Base-by-base conservation (phyloP, 1,284 basidiomycete species). In the Malassezia japonica region DNA sequence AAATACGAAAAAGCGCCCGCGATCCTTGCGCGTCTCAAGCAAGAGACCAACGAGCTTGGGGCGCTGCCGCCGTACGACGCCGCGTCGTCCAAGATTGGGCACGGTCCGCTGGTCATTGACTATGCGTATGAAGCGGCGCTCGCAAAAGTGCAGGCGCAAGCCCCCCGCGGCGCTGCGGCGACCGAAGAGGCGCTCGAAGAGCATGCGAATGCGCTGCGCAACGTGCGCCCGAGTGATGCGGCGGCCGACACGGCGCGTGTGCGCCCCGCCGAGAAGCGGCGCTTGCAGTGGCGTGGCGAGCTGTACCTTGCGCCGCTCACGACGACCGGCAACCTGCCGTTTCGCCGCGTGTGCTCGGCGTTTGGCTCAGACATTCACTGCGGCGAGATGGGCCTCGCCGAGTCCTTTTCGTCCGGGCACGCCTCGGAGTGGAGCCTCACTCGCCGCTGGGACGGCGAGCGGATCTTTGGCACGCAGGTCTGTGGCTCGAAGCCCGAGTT, bases 291-390 rank as follows among this genome's bases (percentile, higher is more conserved):
- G 88, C 76, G 85, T 9, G 61, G 59, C 52, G 87, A 88, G 72
- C 85, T 87, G 1, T 98, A 96, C 75, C 81, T 94, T 1, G 91
- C 91, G 0, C 91, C 92, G 0, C 76, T 98, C 9, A 96, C 92
- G 0, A 98, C 91, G 0, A 89, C 92, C 24, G 91, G 92, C 24
- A 96, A 96, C 65, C 74, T 96, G 64, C 92, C 92, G 0, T 98
- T 96, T 78, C 83, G 92, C 15, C 81, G 90, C 20, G 75, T 98
- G 16, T 95, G 89, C 61, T 81, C 85, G 5, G 77, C 80, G 31
- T 84, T 87, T 55, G 92, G 92, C 6, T 87, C 85, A 1, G 89
- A 94, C 60, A 95, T 98, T 64, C 94, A 89, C 12, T 90, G 87
- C 59, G 88, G 88, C 29, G 92, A 96, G 76, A 96, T 80, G 79